phyloP scores from a whole-genome alignment of 176 grass and related monocot genomes.

The Cenchrus americanus region DNA sequence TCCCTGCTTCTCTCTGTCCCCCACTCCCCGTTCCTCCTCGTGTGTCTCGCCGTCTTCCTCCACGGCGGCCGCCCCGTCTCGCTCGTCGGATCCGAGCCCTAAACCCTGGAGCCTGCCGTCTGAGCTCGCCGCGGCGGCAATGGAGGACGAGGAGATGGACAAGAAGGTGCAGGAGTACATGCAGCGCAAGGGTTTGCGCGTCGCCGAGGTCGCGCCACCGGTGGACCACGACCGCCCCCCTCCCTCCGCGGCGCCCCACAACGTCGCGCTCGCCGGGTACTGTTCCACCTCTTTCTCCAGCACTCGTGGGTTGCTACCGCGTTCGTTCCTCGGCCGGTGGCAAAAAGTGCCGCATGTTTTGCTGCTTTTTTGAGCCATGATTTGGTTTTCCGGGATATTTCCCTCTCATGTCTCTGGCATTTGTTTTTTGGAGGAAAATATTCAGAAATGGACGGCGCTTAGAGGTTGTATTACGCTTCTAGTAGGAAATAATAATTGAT shows the following conservation, averaged over 20 bases:
- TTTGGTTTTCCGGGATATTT: neutral
- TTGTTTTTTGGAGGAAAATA: neutral
- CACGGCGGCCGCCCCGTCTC: neutral
- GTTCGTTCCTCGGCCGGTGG: no score
- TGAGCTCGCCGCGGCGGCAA: neutral
- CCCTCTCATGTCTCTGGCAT: neutral
- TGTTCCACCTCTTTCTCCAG: no score
- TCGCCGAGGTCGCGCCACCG: slow-evolving; percentile 62
- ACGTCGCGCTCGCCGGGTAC: slow-evolving; percentile 61
- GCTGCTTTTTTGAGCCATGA: neutral
- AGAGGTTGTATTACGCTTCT: neutral
- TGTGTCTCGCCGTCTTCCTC: neutral
- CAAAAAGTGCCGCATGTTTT: neutral
- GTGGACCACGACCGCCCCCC: slow-evolving; percentile 73
- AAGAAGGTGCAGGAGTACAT: slow-evolving; percentile 87
- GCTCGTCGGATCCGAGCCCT: slow-evolving; percentile 16
- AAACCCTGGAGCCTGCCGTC: slow-evolving; percentile 16
- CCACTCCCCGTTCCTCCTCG: neutral
- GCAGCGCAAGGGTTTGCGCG: slow-evolving; percentile 79
- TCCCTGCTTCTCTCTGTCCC: no score
- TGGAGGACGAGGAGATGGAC: slow-evolving; percentile 90
- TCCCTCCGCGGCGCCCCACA: slow-evolving; percentile 45
- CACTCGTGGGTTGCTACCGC: neutral
- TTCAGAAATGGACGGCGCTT: neutral
- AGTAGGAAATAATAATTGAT: neutral